Conservation (phyloP, 768 basidiomycete genomes). For the Hygrophorus russula region DNA sequence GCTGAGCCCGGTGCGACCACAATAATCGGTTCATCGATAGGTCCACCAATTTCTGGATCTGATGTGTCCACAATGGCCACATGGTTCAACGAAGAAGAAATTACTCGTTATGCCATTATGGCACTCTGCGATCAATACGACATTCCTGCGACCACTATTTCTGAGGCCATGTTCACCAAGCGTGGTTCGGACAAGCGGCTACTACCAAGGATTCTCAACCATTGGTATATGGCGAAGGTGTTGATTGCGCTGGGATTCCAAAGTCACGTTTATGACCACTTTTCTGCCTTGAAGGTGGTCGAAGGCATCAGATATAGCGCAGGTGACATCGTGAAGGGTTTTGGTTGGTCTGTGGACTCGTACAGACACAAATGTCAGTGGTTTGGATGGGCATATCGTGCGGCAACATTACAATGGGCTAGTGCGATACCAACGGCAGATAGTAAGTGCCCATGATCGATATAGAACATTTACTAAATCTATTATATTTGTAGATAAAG, state of each 20-base stretch:
- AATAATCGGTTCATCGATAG: no score
- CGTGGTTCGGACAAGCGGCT: background rate
- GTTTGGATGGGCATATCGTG: background rate
- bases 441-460: background rate
- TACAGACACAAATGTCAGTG: slow-evolving; percentile 1
- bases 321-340: background rate
- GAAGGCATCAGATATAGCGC: background rate
- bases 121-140: background rate
- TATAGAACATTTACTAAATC: no score
- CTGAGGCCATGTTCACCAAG: background rate
- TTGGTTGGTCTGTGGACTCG: background rate
- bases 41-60: background rate
- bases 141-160: background rate
- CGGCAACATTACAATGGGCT: background rate
- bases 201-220: background rate
- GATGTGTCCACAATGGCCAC: background rate
- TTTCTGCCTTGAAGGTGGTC: background rate
- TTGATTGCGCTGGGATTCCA: slow-evolving; percentile 1
- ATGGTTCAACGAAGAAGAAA: background rate
- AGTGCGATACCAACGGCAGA: background rate
- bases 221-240: background rate
- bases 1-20: no score
- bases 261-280: background rate
- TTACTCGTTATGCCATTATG: background rate
- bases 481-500: background rate